phyloP scores from a whole-genome alignment of 208 protist genomes.

The Angomonas ambiguus region DNA sequence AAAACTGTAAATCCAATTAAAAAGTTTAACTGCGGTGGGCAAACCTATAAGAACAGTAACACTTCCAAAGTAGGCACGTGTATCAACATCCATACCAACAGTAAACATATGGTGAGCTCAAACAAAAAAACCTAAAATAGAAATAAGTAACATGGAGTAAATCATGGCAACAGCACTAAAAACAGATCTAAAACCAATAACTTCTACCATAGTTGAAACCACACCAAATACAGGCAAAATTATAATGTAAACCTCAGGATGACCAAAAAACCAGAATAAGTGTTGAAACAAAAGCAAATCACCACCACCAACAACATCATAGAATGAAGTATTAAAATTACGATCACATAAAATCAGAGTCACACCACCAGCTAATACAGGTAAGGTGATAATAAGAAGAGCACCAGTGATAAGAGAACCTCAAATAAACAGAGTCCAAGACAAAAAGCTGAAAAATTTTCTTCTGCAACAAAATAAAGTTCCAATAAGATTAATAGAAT shows the following conservation, averaged over 20 bases:
- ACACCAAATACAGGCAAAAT: constrained; percentile 54
- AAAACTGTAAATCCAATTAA: constrained; percentile 67
- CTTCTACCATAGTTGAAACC: constrained; percentile 41
- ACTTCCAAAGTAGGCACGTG: constrained; percentile 71
- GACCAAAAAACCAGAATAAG: constrained; percentile 63
- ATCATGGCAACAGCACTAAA: constrained; percentile 68
- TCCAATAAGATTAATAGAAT: constrained; percentile 34
- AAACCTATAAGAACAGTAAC: constrained; percentile 55
- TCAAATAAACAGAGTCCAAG: constrained; percentile 53
- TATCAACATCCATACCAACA: constrained; percentile 69
- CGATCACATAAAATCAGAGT: constrained; percentile 52
- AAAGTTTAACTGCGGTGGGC: constrained; percentile 54
- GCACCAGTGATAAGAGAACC: constrained; percentile 40
- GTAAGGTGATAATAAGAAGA: constrained; percentile 42
- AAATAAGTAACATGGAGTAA: constrained; percentile 62
- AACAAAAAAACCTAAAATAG: constrained; percentile 61
- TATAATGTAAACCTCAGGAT: constrained; percentile 63
- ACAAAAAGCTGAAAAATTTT: constrained; percentile 65
- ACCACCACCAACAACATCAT: constrained; percentile 58
- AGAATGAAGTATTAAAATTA: constrained; percentile 75
- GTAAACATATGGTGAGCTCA: constrained; percentile 68
- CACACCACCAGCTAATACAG: constrained; percentile 52
- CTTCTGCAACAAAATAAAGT: constrained; percentile 41
- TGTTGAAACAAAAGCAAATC: constrained; percentile 67
- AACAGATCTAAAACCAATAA: constrained; percentile 50